These are phyloP conservation scores for Mycena metata DNA, from an alignment of 768 basidiomycete genomes.

Conservation along the genomic window DNA sequence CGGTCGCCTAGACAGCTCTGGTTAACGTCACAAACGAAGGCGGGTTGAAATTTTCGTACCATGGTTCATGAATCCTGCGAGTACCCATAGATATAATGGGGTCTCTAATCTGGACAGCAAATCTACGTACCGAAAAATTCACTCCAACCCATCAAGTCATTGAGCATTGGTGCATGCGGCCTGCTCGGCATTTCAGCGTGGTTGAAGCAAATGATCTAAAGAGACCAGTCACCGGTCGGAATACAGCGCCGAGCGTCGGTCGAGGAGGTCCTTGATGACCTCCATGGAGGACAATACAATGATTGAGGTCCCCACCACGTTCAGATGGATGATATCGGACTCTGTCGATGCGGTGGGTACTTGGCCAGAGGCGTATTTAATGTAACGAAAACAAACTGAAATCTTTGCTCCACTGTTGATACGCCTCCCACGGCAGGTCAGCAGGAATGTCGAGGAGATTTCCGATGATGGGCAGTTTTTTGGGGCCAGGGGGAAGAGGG, in stretches of 20 bases:
- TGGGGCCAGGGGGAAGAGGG: conserved; percentile 15
- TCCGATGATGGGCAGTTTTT: conserved; percentile 13
- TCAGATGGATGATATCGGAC: conserved; percentile 46
- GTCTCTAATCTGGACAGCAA: neutral
- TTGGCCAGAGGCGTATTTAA: too few species aligned
- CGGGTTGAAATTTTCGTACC: conserved; percentile 19
- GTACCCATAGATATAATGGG: too few species aligned
- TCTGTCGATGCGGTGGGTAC: conserved; percentile 22
- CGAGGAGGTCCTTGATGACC: conserved; percentile 51
- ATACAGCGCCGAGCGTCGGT: conserved; percentile 51
- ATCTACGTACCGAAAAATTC: conserved; percentile 32
- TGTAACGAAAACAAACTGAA: conserved; percentile 19
- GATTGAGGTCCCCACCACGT: conserved; percentile 44
- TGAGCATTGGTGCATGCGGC: conserved; percentile 34
- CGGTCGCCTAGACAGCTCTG: conserved; percentile 24
- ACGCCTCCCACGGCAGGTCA: conserved; percentile 1
- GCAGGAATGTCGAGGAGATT: conserved; percentile 2
- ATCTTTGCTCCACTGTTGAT: conserved; percentile 17
- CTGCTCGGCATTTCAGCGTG: neutral
- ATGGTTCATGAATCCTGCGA: conserved; percentile 38
- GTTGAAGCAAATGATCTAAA: neutral
- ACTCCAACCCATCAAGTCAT: conserved; percentile 41
- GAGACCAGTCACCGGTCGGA: conserved; percentile 48
- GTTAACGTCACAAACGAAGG: neutral
- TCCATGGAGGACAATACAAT: conserved; percentile 51